A percentile compares a stretch with the other conserved stretches of the same genome.
These are phyloP conservation scores for Puccinia novopanici DNA, from an alignment of 1,284 basidiomycete species.

Conservation along the genomic window DNA sequence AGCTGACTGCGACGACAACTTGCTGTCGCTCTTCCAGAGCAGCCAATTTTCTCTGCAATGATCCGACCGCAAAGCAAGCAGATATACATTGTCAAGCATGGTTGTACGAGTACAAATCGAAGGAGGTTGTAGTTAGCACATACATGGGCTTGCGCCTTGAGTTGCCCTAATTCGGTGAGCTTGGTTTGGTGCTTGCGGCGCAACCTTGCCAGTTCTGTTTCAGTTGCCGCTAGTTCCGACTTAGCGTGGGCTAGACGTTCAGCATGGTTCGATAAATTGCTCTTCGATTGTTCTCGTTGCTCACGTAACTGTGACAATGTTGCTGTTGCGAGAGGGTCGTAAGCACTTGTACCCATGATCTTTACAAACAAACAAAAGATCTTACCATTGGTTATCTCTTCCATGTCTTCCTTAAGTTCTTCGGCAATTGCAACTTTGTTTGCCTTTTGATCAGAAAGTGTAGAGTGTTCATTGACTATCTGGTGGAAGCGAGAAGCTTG, in stretches of 20 bases:
- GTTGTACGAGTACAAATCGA: not conserved
- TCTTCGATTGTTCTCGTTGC: constrained; percentile 31
- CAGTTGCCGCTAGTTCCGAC: constrained; percentile 56
- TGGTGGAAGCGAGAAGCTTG: constrained; percentile 80
- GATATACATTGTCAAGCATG: not conserved
- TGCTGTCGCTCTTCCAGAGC: constrained; percentile 74
- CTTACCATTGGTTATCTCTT: constrained; percentile 70
- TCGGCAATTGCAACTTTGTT: constrained; percentile 69
- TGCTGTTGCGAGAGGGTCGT: constrained; percentile 21
- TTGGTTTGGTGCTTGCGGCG: constrained; percentile 51
- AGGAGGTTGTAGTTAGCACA: constrained; percentile 52
- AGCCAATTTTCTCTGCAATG: constrained; percentile 69
- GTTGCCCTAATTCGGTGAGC: constrained; percentile 56
- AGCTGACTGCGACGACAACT: constrained; percentile 71
- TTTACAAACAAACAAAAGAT: not conserved
- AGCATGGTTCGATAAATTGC: constrained; percentile 32
- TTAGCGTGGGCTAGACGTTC: constrained; percentile 29
- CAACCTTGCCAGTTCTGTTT: constrained; percentile 56
- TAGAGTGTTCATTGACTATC: constrained; percentile 73
- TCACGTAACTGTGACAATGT: constrained; percentile 34
- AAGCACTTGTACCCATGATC: not conserved
- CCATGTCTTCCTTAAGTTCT: constrained; percentile 65
- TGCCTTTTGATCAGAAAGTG: constrained; percentile 69
- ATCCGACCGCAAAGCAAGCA: not conserved
- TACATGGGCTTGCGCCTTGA: constrained; percentile 58